Conservation (phyloP, 129 eudicot genomes). For the Flaveria ramosissima region DNA sequence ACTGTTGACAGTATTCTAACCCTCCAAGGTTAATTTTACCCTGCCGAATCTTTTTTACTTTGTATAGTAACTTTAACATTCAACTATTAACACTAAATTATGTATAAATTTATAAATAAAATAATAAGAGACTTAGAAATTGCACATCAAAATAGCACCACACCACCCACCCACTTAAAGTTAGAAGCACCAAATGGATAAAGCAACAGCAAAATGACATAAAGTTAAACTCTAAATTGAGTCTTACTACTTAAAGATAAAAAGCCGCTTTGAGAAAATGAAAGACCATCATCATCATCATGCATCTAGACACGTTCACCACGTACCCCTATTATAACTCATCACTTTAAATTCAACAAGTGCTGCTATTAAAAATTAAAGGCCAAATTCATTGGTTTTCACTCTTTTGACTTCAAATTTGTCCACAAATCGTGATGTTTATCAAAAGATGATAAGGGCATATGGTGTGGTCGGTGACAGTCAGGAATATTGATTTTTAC, state of each 20-base stretch:
- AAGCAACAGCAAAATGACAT: constrained; percentile 2
- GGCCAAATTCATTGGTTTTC: background rate
- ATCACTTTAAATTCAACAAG: background rate
- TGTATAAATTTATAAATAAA: background rate
- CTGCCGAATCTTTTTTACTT: too few relatives aligned
- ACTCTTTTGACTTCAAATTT: background rate
- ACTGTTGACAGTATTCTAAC: too few relatives aligned
- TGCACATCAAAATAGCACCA: constrained; percentile 4
- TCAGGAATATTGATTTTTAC: too few relatives aligned
- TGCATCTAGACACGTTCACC: background rate
- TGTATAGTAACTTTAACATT: too few relatives aligned
- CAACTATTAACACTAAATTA: background rate
- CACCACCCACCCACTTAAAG: background rate
- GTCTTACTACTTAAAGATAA: background rate
- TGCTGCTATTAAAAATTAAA: background rate
- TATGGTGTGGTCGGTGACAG: too few relatives aligned
- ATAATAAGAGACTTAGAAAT: constrained; percentile 4
- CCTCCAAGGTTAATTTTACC: too few relatives aligned
- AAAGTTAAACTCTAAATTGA: constrained; percentile 8
- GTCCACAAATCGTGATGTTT: background rate
- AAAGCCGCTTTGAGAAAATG: constrained; percentile 12
- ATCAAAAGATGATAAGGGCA: too few relatives aligned
- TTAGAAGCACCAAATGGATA: constrained; percentile 13
- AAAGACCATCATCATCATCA: constrained; percentile 9
- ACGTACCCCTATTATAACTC: background rate